Conservation (phyloP, 768 basidiomycete genomes). For the Hypholoma fasciculare region DNA sequence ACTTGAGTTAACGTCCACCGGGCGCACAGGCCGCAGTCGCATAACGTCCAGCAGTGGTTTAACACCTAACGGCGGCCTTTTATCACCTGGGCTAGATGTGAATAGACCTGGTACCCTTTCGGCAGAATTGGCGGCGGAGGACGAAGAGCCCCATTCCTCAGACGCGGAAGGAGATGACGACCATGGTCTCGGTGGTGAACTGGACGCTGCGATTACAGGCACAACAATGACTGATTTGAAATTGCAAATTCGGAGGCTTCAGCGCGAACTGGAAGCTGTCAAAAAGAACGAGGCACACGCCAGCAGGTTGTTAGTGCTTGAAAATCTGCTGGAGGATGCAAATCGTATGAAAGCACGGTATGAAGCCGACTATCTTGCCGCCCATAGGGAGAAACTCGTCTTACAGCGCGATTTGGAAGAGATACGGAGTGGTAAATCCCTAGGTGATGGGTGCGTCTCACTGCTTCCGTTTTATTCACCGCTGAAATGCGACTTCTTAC, state of each 20-base stretch:
- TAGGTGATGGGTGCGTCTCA: slow-evolving; percentile 71
- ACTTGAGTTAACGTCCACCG: slow-evolving; percentile 68
- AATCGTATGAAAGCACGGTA: slow-evolving; percentile 89
- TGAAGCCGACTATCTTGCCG: slow-evolving; percentile 82
- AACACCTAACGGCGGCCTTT: slow-evolving; percentile 4
- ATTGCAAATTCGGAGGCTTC: slow-evolving; percentile 77
- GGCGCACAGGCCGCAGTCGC: slow-evolving; percentile 1
- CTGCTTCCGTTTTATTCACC: neutral
- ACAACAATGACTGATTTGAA: slow-evolving; percentile 93
- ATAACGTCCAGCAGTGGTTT: neutral
- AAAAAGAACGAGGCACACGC: slow-evolving; percentile 76
- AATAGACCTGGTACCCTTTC: slow-evolving; percentile 19
- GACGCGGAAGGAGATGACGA: slow-evolving; percentile 52
- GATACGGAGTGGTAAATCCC: slow-evolving; percentile 81
- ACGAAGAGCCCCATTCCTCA: slow-evolving; percentile 27
- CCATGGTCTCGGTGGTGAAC: slow-evolving; percentile 77
- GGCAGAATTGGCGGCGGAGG: slow-evolving; percentile 21
- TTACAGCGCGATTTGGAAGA: slow-evolving; percentile 84
- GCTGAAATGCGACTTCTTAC: neutral
- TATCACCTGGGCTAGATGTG: slow-evolving; percentile 17
- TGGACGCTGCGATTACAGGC: slow-evolving; percentile 83
- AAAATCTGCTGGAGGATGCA: slow-evolving; percentile 90
- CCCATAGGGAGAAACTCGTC: slow-evolving; percentile 80
- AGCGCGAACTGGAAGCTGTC: slow-evolving; percentile 77
- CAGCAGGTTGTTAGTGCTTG: slow-evolving; percentile 79